These are phyloP conservation scores for Stylosanthes scabra DNA, from an alignment of 331 rosid species.

Conservation along the genomic window DNA sequence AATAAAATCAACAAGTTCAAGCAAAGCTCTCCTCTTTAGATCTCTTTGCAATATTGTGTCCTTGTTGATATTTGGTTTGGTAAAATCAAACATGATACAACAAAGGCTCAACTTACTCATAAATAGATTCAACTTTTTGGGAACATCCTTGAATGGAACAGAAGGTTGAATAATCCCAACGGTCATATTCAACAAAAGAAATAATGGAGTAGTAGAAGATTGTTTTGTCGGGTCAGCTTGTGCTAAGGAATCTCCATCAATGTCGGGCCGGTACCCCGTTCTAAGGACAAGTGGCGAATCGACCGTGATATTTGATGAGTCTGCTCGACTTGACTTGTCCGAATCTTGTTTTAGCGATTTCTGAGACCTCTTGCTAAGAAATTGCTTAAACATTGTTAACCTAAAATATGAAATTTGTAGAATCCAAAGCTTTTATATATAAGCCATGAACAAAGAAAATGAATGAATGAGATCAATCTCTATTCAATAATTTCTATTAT, in stretches of 20 bases:
- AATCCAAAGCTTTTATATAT: slow-evolving; percentile 29
- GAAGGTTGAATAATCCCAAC: slow-evolving; percentile 91
- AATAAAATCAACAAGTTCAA: slow-evolving; percentile 90
- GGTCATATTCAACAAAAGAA: slow-evolving; percentile 89
- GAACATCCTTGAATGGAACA: slow-evolving; percentile 90
- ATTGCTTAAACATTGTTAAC: slow-evolving; percentile 77
- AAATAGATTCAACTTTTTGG: slow-evolving; percentile 83
- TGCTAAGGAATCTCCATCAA: slow-evolving; percentile 33
- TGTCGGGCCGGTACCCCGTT: slow-evolving; percentile 37
- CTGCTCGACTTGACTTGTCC: slow-evolving; percentile 37
- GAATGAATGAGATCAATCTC: slow-evolving; percentile 19
- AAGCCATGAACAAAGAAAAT: slow-evolving; percentile 32
- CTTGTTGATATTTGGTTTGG: slow-evolving; percentile 57
- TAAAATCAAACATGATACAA: slow-evolving; percentile 85
- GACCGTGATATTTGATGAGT: slow-evolving; percentile 39
- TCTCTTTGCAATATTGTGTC: slow-evolving; percentile 67
- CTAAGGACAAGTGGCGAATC: slow-evolving; percentile 18
- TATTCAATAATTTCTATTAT: background rate
- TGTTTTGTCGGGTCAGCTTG: slow-evolving; percentile 47
- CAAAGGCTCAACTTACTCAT: slow-evolving; percentile 95
- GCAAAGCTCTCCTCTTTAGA: slow-evolving; percentile 77
- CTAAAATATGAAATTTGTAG: slow-evolving; percentile 31
- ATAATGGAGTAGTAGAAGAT: slow-evolving; percentile 62
- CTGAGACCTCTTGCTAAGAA: slow-evolving; percentile 76
- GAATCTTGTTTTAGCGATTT: slow-evolving; percentile 56